Evolutionary conservation across 2,329 filamentous ascomycete genomes (phyloP).

Genomic region (Xylariales sp.): DNA sequence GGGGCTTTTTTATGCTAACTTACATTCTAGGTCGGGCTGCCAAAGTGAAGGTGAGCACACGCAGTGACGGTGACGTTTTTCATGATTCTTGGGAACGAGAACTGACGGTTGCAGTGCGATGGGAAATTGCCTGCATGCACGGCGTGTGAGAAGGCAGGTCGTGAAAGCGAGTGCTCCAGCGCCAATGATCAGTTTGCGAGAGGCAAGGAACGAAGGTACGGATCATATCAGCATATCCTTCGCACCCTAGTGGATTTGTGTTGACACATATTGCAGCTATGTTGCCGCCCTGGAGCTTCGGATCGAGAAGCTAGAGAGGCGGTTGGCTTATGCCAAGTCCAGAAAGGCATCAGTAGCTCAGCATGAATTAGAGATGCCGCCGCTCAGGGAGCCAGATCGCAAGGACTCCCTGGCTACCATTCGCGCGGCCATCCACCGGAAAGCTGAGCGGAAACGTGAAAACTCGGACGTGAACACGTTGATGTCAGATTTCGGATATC

Average conservation of each 20-base stretch:
- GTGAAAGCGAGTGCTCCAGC: slow-evolving; percentile 82
- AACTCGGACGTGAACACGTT: slow-evolving; percentile 86
- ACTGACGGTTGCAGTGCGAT: slow-evolving; percentile 61
- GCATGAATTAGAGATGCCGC: slow-evolving; percentile 53
- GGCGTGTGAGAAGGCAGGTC: slow-evolving; percentile 87
- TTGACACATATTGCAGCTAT: slow-evolving; percentile 51
- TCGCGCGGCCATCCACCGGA: slow-evolving; percentile 58
- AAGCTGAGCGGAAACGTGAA: slow-evolving; percentile 63
- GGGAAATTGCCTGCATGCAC: slow-evolving; percentile 94
- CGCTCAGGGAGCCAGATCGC: slow-evolving; percentile 43
- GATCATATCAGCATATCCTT: slow-evolving; percentile 4
- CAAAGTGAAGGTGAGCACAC: slow-evolving; percentile 72
- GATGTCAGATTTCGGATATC: slow-evolving; percentile 87
- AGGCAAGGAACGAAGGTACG: slow-evolving; percentile 84
- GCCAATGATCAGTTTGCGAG: slow-evolving; percentile 94
- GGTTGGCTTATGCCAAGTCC: slow-evolving; percentile 64
- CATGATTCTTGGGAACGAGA: slow-evolving; percentile 5
- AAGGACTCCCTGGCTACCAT: slow-evolving; percentile 61
- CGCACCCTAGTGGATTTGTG: slow-evolving; percentile 7
- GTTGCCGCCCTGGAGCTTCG: slow-evolving; percentile 91
- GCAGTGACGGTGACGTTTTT: too few species aligned
- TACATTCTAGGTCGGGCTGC: slow-evolving; percentile 62
- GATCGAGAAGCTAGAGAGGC: slow-evolving; percentile 81
- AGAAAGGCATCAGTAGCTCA: slow-evolving; percentile 68
- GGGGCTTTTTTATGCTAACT: slow-evolving; percentile 12